These are phyloP conservation scores for Vitis cinerea DNA, from an alignment of 164 flowering plant genomes.

Conservation along the genomic window DNA sequence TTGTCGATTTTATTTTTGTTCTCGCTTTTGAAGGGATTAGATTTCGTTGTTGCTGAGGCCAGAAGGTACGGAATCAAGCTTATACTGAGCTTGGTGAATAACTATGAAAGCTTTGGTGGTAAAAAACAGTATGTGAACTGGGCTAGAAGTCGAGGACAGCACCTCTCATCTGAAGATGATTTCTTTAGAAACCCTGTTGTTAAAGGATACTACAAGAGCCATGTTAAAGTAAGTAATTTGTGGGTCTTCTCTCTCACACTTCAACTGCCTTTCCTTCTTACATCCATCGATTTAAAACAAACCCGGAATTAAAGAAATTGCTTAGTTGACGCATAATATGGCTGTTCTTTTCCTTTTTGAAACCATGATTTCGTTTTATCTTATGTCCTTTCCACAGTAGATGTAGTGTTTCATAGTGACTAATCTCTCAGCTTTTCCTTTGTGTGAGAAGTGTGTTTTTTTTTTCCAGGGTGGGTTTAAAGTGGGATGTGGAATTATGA, in stretches of 20 bases:
- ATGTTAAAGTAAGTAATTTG: slow-evolving; percentile 36
- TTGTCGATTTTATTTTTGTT: not conserved
- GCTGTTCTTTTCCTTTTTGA: not conserved
- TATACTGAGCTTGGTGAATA: slow-evolving; percentile 67
- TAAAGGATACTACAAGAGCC: slow-evolving; percentile 70
- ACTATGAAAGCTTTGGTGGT: slow-evolving; percentile 77
- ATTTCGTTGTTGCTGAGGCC: slow-evolving; percentile 76
- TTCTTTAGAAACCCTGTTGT: slow-evolving; percentile 65
- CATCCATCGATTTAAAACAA: too few relatives aligned
- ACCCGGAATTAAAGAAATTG: not conserved
- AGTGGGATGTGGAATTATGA: not conserved
- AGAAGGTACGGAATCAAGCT: slow-evolving; percentile 71
- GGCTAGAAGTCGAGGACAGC: slow-evolving; percentile 65
- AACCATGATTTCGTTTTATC: not conserved
- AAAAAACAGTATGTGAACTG: slow-evolving; percentile 79
- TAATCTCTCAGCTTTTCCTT: too few relatives aligned
- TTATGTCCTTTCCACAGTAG: not conserved
- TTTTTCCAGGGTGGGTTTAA: too few relatives aligned
- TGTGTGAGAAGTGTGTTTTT: too few relatives aligned
- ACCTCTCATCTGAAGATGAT: slow-evolving; percentile 68
- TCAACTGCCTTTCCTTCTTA: not conserved
- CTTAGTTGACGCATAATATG: not conserved
- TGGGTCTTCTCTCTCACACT: not conserved
- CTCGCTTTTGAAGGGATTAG: slow-evolving; percentile 53
- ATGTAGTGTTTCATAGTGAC: not conserved